Percentiles rank a stretch among this genome's conserved stretches.
Evolutionary conservation across 306 rosid species (phyloP).

Genomic region (Elaeagnus macrophylla): DNA sequence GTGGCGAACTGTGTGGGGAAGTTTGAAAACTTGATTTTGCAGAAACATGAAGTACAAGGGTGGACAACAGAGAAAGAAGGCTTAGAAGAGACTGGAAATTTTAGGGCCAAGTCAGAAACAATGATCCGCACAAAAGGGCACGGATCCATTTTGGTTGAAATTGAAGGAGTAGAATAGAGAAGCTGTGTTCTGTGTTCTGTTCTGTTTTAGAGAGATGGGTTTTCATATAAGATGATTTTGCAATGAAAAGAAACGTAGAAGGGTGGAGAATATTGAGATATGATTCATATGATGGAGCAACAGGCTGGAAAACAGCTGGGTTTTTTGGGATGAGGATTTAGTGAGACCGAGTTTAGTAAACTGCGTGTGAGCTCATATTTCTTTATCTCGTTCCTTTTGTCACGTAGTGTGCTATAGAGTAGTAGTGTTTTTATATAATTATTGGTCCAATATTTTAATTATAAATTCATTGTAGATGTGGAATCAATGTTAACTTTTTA

Average conservation of each 20-base stretch:
- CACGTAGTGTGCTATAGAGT: too few relatives aligned
- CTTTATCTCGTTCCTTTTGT: too few relatives aligned
- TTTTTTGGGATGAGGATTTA: too few relatives aligned
- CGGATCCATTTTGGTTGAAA: slow-evolving; percentile 46
- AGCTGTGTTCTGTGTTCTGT: background rate
- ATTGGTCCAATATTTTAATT: too few relatives aligned
- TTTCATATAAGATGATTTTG: background rate
- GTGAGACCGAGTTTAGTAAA: too few relatives aligned
- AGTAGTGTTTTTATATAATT: too few relatives aligned
- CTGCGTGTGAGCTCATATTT: too few relatives aligned
- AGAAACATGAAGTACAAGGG: slow-evolving; percentile 54
- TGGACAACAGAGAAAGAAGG: slow-evolving; percentile 49
- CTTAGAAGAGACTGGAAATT: slow-evolving; percentile 33
- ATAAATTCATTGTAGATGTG: too few relatives aligned
- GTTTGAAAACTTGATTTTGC: slow-evolving; percentile 42
- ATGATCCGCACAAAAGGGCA: slow-evolving; percentile 69
- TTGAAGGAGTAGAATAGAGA: background rate
- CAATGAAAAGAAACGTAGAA: background rate
- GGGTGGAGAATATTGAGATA: too few relatives aligned
- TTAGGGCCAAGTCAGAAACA: slow-evolving; percentile 58
- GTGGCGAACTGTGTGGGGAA: slow-evolving; percentile 32
- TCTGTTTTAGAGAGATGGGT: background rate
- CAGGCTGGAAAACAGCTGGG: too few relatives aligned
- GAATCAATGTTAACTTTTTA: too few relatives aligned
- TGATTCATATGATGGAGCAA: too few relatives aligned